phyloP scores from a whole-genome alignment of 2,329 filamentous ascomycete genomes.

The Blastomyces silverae region DNA sequence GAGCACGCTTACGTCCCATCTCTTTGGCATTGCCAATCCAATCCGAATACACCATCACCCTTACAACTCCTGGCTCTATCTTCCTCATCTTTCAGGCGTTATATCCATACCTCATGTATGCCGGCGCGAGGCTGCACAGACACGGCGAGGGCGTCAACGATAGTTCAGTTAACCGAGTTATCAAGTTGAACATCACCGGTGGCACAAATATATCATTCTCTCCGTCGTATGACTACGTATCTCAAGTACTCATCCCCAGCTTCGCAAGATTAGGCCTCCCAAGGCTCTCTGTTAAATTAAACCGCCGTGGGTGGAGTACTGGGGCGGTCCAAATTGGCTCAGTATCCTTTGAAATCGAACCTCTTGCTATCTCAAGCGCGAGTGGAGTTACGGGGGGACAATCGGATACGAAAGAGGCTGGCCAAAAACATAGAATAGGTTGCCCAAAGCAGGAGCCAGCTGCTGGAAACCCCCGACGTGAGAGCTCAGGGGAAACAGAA shows the following conservation, averaged over 20 bases:
- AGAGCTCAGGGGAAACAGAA: not conserved
- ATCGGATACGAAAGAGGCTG: not conserved
- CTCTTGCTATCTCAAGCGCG: conserved; percentile 27
- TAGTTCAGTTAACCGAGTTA: conserved; percentile 16
- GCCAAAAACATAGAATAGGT: not conserved
- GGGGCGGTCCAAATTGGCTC: conserved; percentile 44
- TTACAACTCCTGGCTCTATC: conserved; percentile 48
- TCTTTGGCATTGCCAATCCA: conserved; percentile 20
- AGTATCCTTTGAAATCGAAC: conserved; percentile 45
- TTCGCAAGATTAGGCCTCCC: conserved; percentile 48
- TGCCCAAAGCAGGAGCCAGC: conserved; percentile 6
- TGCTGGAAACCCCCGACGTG: not conserved
- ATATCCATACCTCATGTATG: conserved; percentile 52
- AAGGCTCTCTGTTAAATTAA: conserved; percentile 37
- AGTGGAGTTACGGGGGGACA: not conserved
- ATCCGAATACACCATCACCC: conserved; percentile 37
- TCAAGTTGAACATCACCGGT: conserved; percentile 46
- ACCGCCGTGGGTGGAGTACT: conserved; percentile 50
- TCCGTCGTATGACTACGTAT: conserved; percentile 52
- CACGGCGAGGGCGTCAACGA: conserved; percentile 12
- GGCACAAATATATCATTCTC: conserved; percentile 53
- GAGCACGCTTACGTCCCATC: conserved; percentile 8
- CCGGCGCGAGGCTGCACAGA: conserved; percentile 22
- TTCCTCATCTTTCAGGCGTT: conserved; percentile 54
- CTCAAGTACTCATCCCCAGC: conserved; percentile 51